Evolutionary conservation across 2,329 filamentous ascomycete genomes (phyloP).

Genomic region (Ophiostoma fasciatum): DNA sequence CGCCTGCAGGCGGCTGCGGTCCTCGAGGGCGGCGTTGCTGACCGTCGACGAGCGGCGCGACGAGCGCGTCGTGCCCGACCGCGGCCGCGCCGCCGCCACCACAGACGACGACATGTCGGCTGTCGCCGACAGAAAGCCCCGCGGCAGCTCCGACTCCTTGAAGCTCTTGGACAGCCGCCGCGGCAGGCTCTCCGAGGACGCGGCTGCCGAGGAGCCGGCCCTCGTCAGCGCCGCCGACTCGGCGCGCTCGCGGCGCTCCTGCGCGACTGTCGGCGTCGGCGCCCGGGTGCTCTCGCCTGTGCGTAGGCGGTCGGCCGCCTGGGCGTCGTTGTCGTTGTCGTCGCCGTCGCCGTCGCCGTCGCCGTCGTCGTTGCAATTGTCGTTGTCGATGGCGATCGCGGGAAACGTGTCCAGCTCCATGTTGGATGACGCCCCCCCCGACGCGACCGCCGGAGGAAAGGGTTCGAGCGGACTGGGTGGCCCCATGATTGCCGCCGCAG

Average conservation of each 20-base stretch:
- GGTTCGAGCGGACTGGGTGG: too few species aligned
- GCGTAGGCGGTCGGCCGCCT: too few species aligned
- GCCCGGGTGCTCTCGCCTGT: too few species aligned
- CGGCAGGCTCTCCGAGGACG: conserved; percentile 4
- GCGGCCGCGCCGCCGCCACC: conserved; percentile 10
- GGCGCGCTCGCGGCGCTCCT: conserved; percentile 8
- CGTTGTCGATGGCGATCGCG: background rate
- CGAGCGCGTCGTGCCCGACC: conserved; percentile 5
- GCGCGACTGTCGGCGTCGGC: conserved; percentile 5
- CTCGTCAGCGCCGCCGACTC: too few species aligned
- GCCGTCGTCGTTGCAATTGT: too few species aligned
- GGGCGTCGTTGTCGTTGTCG: background rate
- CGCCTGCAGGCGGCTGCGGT: too few species aligned
- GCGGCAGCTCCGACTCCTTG: conserved; percentile 29
- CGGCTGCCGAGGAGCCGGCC: conserved; percentile 8
- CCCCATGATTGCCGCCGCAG: too few species aligned
- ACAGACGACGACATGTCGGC: conserved; percentile 29
- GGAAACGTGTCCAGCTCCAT: too few species aligned
- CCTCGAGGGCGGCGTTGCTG: too few species aligned
- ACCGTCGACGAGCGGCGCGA: conserved; percentile 6
- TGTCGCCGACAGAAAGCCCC: conserved; percentile 32
- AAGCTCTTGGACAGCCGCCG: conserved; percentile 19
- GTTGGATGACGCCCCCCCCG: too few species aligned
- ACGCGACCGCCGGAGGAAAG: too few species aligned
- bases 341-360: too few species aligned